Evolutionary conservation across 371 early-diverging fungal species (phyloP).

Genomic region (Ordospora pajunii): DNA sequence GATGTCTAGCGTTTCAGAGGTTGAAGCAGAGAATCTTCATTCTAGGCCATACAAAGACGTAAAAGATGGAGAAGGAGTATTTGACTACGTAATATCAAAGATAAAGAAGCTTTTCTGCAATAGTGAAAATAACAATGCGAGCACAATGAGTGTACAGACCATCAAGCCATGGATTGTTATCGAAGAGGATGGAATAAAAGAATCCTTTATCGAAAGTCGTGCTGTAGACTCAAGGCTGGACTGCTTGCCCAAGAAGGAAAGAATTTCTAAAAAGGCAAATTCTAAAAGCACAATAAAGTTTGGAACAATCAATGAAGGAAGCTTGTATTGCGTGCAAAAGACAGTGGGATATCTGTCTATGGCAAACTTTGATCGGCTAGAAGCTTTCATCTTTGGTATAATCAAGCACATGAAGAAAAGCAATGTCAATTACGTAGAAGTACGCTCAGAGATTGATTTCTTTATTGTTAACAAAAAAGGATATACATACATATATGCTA

Average conservation of each 20-base stretch:
- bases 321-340: not conserved
- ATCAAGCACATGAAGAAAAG: not conserved
- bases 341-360: not conserved
- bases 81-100: constrained; percentile 3
- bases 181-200: not conserved
- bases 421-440: not conserved
- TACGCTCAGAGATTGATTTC: constrained; percentile 2
- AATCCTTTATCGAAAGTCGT: not conserved
- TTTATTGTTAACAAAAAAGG: not conserved
- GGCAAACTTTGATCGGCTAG: not conserved
- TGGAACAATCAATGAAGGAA: not conserved
- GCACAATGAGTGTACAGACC: not conserved
- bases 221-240: too few relatives aligned
- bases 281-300: not conserved
- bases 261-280: not conserved
- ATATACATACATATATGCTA: not conserved
- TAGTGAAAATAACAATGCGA: not conserved
- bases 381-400: not conserved
- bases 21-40: not conserved
- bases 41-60: not conserved
- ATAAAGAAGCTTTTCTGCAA: not conserved
- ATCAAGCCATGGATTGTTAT: not conserved
- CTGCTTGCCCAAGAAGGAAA: not conserved
- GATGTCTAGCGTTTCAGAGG: not conserved
- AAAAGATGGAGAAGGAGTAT: not conserved